A percentile compares a stretch with the other conserved stretches of the same genome.
Conservation (phyloP, 352 stramenopile genomes). For the Phytophthora aleatoria region DNA sequence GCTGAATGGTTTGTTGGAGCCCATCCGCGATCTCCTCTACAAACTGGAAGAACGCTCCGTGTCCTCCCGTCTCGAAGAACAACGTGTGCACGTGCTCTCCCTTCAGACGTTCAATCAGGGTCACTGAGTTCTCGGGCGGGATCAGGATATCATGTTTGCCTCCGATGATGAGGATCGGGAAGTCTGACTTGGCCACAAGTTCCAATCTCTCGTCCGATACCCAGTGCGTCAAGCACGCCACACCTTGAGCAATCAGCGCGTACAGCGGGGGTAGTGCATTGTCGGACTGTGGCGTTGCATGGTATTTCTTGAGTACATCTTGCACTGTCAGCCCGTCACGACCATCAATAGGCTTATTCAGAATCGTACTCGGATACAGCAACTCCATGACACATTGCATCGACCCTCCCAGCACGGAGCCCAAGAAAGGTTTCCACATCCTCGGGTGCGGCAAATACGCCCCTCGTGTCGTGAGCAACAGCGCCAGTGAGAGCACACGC, state of each 20-base stretch:
- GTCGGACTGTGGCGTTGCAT: conserved; percentile 32
- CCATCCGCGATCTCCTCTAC: conserved; percentile 40
- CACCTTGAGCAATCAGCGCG: conserved; percentile 46
- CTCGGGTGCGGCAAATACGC: conserved; percentile 29
- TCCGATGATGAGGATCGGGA: conserved; percentile 57
- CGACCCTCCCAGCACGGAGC: conserved; percentile 28
- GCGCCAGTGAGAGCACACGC: conserved; percentile 40
- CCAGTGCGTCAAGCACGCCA: conserved; percentile 57
- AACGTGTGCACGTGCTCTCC: conserved; percentile 34
- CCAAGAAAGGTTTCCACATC: conserved; percentile 38
- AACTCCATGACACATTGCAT: conserved; percentile 37
- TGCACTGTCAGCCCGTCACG: conserved; percentile 37
- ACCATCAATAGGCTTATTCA: conserved; percentile 30
- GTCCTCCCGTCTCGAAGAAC: conserved; percentile 42
- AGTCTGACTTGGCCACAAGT: conserved; percentile 40
- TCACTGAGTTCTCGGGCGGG: conserved; percentile 38
- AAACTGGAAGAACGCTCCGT: conserved; percentile 43
- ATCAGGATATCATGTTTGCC: conserved; percentile 55
- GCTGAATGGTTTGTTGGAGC: conserved; percentile 36
- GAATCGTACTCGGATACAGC: conserved; percentile 34
- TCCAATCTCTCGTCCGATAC: conserved; percentile 54
- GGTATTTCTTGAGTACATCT: conserved; percentile 40
- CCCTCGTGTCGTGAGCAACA: conserved; percentile 43
- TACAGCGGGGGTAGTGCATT: conserved; percentile 29
- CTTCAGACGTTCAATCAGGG: conserved; percentile 34